These are phyloP conservation scores for Pleurozium schreberi DNA, from an alignment of 225 moss, liverwort and hornwort species.

Conservation along the genomic window DNA sequence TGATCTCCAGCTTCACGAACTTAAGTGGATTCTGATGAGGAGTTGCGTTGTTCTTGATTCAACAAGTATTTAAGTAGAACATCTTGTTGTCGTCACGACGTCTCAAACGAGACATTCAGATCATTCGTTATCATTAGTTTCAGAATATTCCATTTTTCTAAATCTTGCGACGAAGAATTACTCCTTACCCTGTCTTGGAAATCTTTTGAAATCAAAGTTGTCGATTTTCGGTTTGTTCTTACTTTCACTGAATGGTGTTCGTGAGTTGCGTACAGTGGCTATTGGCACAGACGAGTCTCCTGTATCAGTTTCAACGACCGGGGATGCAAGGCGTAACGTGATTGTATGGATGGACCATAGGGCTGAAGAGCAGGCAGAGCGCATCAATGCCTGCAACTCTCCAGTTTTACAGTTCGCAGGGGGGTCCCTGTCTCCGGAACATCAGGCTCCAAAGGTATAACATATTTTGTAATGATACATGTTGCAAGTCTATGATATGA, in stretches of 20 bases:
- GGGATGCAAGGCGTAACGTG: constrained; percentile 93
- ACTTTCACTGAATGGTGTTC: neutral
- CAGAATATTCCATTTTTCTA: neutral
- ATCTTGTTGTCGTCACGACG: neutral
- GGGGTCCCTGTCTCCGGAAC: constrained; percentile 89
- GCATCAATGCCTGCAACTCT: constrained; percentile 77
- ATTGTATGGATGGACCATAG: constrained; percentile 99
- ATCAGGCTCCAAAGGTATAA: constrained; percentile 86
- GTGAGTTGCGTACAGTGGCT: constrained; percentile 55
- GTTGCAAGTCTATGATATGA: neutral
- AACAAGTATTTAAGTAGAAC: neutral
- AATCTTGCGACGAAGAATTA: neutral
- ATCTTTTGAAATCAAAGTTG: neutral
- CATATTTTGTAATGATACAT: neutral
- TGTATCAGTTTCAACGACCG: constrained; percentile 77
- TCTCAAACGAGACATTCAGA: neutral
- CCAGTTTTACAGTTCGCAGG: constrained; percentile 86
- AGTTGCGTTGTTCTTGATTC: neutral
- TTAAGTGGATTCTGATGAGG: neutral
- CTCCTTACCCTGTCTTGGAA: neutral
- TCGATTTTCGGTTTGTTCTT: neutral
- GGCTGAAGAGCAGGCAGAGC: constrained; percentile 86
- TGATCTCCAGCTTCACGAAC: neutral
- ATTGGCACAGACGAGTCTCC: constrained; percentile 88
- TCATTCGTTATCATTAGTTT: neutral